phyloP scores from a whole-genome alignment of 306 rosid species.

The Acacia melanoxylon region DNA sequence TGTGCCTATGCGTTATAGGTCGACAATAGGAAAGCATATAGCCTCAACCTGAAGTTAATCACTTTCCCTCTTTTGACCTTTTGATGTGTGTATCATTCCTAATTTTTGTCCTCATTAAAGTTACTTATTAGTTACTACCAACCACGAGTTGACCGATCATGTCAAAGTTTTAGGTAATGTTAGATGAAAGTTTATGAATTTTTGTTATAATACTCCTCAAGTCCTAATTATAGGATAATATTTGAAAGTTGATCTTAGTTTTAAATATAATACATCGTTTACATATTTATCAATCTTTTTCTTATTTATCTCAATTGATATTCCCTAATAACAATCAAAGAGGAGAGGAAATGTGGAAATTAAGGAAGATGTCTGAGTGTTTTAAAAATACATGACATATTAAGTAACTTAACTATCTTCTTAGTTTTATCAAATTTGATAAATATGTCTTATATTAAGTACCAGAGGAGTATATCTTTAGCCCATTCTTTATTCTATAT shows the following conservation, averaged over 20 bases:
- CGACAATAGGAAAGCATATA: background rate
- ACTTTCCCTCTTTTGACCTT: background rate
- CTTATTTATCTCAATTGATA: too few species aligned
- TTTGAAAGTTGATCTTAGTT: accelerated
- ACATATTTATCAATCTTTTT: too few species aligned
- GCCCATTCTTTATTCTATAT: background rate
- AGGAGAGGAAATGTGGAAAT: too few species aligned
- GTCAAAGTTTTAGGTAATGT: background rate
- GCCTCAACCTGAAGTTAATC: background rate
- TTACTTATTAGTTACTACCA: background rate
- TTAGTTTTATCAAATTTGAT: too few species aligned
- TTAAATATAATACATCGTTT: too few species aligned
- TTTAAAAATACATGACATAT: too few species aligned
- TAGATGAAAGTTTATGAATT: background rate
- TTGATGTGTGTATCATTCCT: background rate
- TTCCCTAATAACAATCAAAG: too few species aligned
- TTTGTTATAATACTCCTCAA: background rate
- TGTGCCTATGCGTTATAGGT: constrained; percentile 18
- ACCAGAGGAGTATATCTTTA: background rate
- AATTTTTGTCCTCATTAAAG: background rate
- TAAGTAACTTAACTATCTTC: too few species aligned
- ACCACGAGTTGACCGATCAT: background rate
- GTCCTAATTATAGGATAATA: too few species aligned
- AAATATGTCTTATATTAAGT: too few species aligned
- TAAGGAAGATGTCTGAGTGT: too few species aligned